A percentile compares a stretch with the other conserved stretches of the same genome.
These are phyloP conservation scores for Tetracentron sinense DNA, from an alignment of 164 flowering plant species.

Conservation along the genomic window DNA sequence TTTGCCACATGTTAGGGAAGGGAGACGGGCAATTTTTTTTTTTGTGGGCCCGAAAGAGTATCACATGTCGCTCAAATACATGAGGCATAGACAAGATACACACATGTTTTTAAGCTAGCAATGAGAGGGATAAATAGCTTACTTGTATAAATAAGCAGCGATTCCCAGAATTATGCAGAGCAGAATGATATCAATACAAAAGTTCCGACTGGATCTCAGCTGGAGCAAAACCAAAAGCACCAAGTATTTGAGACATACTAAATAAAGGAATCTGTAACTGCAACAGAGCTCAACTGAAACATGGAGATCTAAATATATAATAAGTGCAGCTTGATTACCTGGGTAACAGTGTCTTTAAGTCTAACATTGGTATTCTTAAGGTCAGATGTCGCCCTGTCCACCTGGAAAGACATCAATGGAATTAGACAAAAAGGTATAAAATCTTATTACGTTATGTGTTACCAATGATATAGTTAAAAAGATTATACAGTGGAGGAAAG, in stretches of 20 bases:
- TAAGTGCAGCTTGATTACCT: conserved; percentile 43
- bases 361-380: conserved; percentile 96
- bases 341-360: conserved; percentile 84
- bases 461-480: neutral
- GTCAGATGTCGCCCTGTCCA: conserved; percentile 86
- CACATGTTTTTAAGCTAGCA: neutral
- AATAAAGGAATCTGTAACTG: neutral
- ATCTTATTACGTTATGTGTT: neutral
- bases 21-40: no score
- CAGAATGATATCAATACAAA: conserved; percentile 89
- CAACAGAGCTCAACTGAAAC: conserved; percentile 2
- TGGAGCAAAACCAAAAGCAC: conserved; percentile 31
- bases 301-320: conserved; percentile 1
- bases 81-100: no score
- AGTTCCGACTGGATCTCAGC: conserved; percentile 91
- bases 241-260: neutral
- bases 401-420: conserved; percentile 34
- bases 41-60: no score
- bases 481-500: neutral
- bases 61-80: no score
- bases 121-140: conserved; percentile 29
- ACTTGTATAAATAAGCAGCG: conserved; percentile 96
- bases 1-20: no score
- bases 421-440: neutral
- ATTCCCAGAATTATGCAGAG: conserved; percentile 84